A percentile compares a stretch with the other conserved stretches of the same genome.
phyloP scores from a whole-genome alignment of 2,329 filamentous ascomycete species.

The Corynespora cassiicola region DNA sequence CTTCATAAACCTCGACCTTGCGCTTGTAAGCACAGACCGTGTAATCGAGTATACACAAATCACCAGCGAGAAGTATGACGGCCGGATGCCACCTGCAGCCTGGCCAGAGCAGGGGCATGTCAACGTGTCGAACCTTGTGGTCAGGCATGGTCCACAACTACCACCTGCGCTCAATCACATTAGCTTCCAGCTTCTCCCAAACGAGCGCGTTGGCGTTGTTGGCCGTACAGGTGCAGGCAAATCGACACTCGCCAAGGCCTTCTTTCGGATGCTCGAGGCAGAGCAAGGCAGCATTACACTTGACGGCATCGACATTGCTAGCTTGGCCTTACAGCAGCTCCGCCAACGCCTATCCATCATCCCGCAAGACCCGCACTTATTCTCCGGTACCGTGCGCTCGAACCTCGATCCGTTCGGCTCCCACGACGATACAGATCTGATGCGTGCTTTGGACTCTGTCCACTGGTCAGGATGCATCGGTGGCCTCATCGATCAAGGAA shows the following conservation, averaged over 20 bases:
- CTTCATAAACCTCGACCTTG: too few species aligned
- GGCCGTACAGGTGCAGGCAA: slow-evolving; percentile 93
- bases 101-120: slow-evolving; percentile 89
- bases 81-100: slow-evolving; percentile 80
- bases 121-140: slow-evolving; percentile 87
- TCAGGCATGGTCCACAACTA: slow-evolving; percentile 82
- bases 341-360: slow-evolving; percentile 50
- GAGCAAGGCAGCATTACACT: slow-evolving; percentile 66
- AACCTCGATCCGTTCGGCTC: slow-evolving; percentile 91
- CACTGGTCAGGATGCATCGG: too few species aligned
- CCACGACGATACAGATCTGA: slow-evolving; percentile 82
- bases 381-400: slow-evolving; percentile 57
- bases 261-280: slow-evolving; percentile 92
- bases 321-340: slow-evolving; percentile 45
- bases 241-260: slow-evolving; percentile 82
- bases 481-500: slow-evolving; percentile 72
- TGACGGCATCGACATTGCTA: slow-evolving; percentile 54
- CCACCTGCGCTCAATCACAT: slow-evolving; percentile 90
- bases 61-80: too few species aligned
- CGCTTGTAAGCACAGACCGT: too few species aligned
- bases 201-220: slow-evolving; percentile 96
- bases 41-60: too few species aligned
- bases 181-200: slow-evolving; percentile 85
- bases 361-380: slow-evolving; percentile 57
- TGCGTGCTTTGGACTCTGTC: slow-evolving; percentile 79